Evolutionary conservation across 371 early-diverging fungal genomes (phyloP).

Genomic region (Mortierella sp.): DNA sequence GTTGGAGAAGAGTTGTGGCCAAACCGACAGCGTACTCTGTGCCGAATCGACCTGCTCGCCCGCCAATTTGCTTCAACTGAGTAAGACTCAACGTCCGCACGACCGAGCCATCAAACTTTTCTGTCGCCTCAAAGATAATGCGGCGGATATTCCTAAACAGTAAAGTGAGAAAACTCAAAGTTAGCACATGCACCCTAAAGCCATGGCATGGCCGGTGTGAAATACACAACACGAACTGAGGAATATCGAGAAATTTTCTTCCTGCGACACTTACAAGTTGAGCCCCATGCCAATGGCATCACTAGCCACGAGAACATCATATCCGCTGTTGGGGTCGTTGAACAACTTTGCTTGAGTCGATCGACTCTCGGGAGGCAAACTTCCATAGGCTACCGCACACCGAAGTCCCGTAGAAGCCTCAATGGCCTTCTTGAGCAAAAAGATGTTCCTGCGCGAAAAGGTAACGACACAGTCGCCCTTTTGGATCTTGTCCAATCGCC

Average conservation of each 20-base stretch:
- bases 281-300: constrained; percentile 99
- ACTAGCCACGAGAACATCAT: constrained; percentile 92
- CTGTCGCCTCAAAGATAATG: constrained; percentile 81
- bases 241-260: not conserved
- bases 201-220: not conserved
- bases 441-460: constrained; percentile 88
- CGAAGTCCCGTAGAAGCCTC: constrained; percentile 80
- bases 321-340: constrained; percentile 85
- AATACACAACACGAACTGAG: not conserved
- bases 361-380: constrained; percentile 93
- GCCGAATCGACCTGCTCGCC: constrained; percentile 94
- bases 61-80: constrained; percentile 95
- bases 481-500: constrained; percentile 68
- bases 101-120: constrained; percentile 84
- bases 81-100: constrained; percentile 71
- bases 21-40: constrained; percentile 73
- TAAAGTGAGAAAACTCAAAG: not conserved
- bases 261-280: constrained; percentile 78
- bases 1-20: constrained; percentile 72
- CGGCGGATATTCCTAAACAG: constrained; percentile 84
- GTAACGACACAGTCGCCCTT: constrained; percentile 93
- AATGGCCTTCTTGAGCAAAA: constrained; percentile 79
- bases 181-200: not conserved
- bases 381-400: constrained; percentile 96
- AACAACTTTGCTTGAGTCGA: constrained; percentile 91